phyloP scores from a whole-genome alignment of 1,139 yeast genomes.

The Magnusiomyces sp. region DNA sequence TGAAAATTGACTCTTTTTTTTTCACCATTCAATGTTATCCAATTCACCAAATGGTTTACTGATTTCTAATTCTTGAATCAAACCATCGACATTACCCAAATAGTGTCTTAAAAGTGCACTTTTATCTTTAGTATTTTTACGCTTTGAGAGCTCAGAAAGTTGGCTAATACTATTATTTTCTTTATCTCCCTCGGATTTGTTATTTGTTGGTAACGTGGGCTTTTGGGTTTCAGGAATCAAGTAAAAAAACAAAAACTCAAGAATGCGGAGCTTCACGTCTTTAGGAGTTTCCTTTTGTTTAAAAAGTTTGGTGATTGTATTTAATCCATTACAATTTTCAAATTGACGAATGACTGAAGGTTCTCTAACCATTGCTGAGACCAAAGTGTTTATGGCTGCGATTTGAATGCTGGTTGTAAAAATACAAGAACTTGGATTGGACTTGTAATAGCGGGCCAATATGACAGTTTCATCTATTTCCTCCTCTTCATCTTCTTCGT shows the following conservation, averaged over 20 bases:
- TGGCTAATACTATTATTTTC: neutral
- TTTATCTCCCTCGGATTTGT: constrained; percentile 23
- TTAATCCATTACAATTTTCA: constrained; percentile 53
- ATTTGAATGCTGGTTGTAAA: constrained; percentile 29
- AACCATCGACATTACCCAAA: constrained; percentile 39
- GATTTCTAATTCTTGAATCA: constrained; percentile 38
- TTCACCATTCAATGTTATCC: constrained; percentile 38
- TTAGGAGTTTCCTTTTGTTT: constrained; percentile 33
- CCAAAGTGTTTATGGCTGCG: constrained; percentile 48
- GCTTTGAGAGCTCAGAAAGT: neutral
- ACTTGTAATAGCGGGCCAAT: too few species aligned
- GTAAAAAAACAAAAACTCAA: constrained; percentile 67
- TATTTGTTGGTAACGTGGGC: constrained; percentile 10
- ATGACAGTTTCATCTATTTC: too few species aligned
- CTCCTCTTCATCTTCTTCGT: too few species aligned
- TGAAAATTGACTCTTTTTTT: too few species aligned
- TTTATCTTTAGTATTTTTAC: constrained; percentile 42
- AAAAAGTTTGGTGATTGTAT: constrained; percentile 41
- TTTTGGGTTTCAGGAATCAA: constrained; percentile 52
- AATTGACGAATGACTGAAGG: constrained; percentile 50
- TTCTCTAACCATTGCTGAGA: constrained; percentile 52
- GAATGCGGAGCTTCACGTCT: constrained; percentile 44
- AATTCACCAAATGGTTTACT: constrained; percentile 44
- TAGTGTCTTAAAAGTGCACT: constrained; percentile 43
- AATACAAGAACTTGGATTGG: too few species aligned